These are phyloP conservation scores for Avicennia marina DNA, from an alignment of 257 asterid species.

Conservation along the genomic window DNA sequence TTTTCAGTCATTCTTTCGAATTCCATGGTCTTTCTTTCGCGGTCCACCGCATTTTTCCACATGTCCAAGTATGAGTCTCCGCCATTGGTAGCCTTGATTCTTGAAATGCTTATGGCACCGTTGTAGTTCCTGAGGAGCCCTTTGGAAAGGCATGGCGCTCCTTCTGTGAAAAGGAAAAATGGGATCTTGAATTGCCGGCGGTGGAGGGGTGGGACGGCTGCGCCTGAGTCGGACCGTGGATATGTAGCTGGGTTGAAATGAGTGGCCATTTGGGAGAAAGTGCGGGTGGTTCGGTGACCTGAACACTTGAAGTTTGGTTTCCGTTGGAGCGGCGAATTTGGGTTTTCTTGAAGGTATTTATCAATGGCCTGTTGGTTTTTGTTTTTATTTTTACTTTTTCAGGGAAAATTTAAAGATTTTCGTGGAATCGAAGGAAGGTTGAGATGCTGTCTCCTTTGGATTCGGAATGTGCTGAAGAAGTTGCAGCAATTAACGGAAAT, in stretches of 20 bases:
- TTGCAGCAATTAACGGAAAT: slow-evolving; percentile 29
- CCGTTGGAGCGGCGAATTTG: slow-evolving; percentile 15
- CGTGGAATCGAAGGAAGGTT: slow-evolving; percentile 64
- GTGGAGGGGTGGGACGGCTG: slow-evolving; percentile 33
- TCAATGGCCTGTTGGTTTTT: neutral
- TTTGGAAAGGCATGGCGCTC: slow-evolving; percentile 8
- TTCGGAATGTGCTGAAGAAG: slow-evolving; percentile 3
- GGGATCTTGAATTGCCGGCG: slow-evolving; percentile 25
- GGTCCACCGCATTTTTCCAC: slow-evolving; percentile 85
- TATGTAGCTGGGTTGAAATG: slow-evolving; percentile 24
- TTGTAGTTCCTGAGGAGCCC: slow-evolving; percentile 5
- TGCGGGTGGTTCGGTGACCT: slow-evolving; percentile 15
- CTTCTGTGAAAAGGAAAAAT: slow-evolving; percentile 17
- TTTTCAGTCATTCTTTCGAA: slow-evolving; percentile 51
- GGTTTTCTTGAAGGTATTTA: neutral
- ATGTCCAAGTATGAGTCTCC: slow-evolving; percentile 78
- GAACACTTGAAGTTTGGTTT: slow-evolving; percentile 16
- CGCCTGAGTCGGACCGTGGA: slow-evolving; percentile 41
- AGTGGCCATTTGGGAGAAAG: slow-evolving; percentile 47
- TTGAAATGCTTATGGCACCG: slow-evolving; percentile 19
- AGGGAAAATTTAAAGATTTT: slow-evolving; percentile 19
- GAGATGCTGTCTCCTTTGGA: slow-evolving; percentile 36
- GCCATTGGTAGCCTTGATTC: slow-evolving; percentile 40
- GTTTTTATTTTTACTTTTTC: neutral
- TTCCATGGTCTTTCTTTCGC: slow-evolving; percentile 53